Evolutionary conservation across 2,329 filamentous ascomycete species (phyloP).

Genomic region (Berkeleyomyces rouxiae): DNA sequence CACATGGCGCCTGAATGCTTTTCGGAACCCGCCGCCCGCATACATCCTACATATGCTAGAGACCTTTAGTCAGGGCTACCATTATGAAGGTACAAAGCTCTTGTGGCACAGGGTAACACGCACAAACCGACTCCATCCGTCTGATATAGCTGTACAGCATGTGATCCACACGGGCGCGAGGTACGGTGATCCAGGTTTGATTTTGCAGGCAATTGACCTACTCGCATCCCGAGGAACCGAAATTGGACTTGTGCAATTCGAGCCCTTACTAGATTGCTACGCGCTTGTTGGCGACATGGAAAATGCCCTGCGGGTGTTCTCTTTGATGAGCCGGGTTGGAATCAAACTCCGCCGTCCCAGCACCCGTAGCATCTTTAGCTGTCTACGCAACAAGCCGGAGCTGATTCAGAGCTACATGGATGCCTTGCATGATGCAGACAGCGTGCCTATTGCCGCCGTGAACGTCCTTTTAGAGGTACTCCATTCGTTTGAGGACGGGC

Average conservation of each 20-base stretch:
- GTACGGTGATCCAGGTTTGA: constrained; percentile 49
- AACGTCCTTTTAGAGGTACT: constrained; percentile 22
- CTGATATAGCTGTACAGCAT: constrained; percentile 48
- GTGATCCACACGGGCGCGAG: constrained; percentile 57
- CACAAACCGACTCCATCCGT: constrained; percentile 24
- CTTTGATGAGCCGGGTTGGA: constrained; percentile 54
- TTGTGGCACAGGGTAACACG: constrained; percentile 54
- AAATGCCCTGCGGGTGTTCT: constrained; percentile 52
- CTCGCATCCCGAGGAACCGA: constrained; percentile 41
- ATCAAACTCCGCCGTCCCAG: constrained; percentile 39
- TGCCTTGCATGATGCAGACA: constrained; percentile 30
- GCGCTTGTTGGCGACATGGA: constrained; percentile 40
- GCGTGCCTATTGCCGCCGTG: constrained; percentile 22
- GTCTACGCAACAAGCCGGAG: constrained; percentile 31
- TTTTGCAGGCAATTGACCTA: constrained; percentile 51
- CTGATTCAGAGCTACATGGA: constrained; percentile 36
- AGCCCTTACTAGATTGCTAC: constrained; percentile 60
- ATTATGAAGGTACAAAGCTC: constrained; percentile 47
- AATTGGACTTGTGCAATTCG: constrained; percentile 56
- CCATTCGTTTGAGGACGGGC: constrained; percentile 12
- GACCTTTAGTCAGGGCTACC: constrained; percentile 45
- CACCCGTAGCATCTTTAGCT: constrained; percentile 44
- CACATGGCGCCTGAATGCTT: constrained; percentile 24
- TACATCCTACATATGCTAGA: constrained; percentile 64
- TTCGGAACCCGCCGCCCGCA: constrained; percentile 26